phyloP scores from a whole-genome alignment of 177 flowering plant species.

The Vitis hybrid region DNA sequence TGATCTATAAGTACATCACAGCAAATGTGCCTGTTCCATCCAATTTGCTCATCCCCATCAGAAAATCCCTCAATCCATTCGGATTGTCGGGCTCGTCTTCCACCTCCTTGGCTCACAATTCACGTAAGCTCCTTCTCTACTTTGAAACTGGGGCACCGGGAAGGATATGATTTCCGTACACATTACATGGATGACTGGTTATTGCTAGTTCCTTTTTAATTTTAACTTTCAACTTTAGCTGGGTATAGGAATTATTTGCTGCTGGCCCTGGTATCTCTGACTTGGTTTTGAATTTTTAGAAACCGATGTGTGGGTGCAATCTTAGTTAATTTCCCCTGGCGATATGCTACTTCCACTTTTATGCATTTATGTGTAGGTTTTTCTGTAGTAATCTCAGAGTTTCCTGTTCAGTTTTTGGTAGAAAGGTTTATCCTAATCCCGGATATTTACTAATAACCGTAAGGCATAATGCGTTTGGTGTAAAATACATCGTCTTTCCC shows the following conservation, averaged over 20 bases:
- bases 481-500: background rate
- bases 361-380: background rate
- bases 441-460: background rate
- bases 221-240: background rate
- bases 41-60: conserved; percentile 42
- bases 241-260: background rate
- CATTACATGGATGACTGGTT: background rate
- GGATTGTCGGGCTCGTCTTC: conserved; percentile 24
- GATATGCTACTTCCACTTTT: conserved; percentile 1
- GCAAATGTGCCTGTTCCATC: conserved; percentile 60
- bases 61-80: conserved; percentile 35
- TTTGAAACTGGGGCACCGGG: background rate
- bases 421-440: background rate
- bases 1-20: conserved; percentile 57
- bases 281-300: background rate
- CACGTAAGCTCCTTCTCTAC: conserved; percentile 24
- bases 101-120: conserved; percentile 30
- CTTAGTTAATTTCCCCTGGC: background rate
- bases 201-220: background rate
- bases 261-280: background rate
- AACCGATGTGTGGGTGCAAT: background rate
- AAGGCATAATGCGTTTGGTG: conserved; percentile 8
- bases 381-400: background rate
- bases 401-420: background rate
- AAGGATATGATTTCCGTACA: background rate